A percentile compares a stretch with the other conserved stretches of the same genome.
Conservation (phyloP, 805 yeast genomes). For the Wickerhamiella shivajii region DNA sequence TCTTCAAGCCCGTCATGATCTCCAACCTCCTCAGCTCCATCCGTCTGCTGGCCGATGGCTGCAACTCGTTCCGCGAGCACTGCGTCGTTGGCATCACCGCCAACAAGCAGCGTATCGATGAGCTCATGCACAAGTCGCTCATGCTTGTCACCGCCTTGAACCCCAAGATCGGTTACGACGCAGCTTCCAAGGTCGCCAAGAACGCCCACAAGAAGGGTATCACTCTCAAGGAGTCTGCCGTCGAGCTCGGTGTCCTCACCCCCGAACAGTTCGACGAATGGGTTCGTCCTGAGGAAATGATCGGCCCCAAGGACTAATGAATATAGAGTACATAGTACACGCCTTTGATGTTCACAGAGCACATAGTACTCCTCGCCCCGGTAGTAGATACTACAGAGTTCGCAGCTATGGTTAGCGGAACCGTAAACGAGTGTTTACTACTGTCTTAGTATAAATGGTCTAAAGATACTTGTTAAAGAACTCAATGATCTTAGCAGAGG, state of each 20-base stretch:
- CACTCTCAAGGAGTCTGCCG: conserved; percentile 86
- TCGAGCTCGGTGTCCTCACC: conserved; percentile 74
- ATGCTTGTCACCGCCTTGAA: conserved; percentile 98
- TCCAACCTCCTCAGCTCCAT: conserved; percentile 77
- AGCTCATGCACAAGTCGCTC: conserved; percentile 81
- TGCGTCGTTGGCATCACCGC: conserved; percentile 93
- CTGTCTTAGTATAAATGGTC: too few species aligned
- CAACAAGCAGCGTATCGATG: conserved; percentile 71
- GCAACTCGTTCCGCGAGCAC: conserved; percentile 77
- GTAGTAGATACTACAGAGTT: too few species aligned
- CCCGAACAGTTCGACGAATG: conserved; percentile 85
- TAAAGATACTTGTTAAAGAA: background rate
- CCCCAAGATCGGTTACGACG: conserved; percentile 97
- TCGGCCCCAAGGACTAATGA: conserved; percentile 62
- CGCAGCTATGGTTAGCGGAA: too few species aligned
- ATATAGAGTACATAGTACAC: too few species aligned
- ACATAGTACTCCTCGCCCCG: too few species aligned
- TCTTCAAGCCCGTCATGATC: conserved; percentile 92
- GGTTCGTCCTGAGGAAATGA: conserved; percentile 97
- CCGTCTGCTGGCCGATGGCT: conserved; percentile 80
- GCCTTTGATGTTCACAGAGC: background rate
- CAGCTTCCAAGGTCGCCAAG: conserved; percentile 95
- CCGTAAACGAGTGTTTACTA: too few species aligned
- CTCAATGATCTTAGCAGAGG: background rate
- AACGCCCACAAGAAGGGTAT: conserved; percentile 97